phyloP scores from a whole-genome alignment of 1,139 yeast genomes.

The Pichia sp. region DNA sequence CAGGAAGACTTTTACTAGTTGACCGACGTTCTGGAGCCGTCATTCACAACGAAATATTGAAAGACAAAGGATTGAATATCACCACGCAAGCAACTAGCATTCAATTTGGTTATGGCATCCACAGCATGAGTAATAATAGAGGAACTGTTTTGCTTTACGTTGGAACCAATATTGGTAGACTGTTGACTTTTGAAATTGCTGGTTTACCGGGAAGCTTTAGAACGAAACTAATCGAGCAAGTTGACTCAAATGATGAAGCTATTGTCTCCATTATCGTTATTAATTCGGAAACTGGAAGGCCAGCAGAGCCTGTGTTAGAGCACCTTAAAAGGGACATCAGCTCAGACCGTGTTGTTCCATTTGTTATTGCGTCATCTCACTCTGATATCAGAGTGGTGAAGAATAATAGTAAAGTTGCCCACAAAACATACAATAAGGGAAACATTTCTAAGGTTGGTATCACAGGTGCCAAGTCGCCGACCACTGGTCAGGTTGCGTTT shows the following conservation, averaged over 20 bases:
- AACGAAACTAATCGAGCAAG: constrained; percentile 47
- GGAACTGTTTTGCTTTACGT: constrained; percentile 67
- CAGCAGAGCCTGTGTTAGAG: constrained; percentile 57
- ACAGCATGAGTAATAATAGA: constrained; percentile 46
- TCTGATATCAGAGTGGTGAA: constrained; percentile 60
- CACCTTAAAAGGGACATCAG: constrained; percentile 36
- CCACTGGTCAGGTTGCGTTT: constrained; percentile 22
- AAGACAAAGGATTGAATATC: constrained; percentile 30
- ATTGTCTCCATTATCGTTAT: constrained; percentile 54
- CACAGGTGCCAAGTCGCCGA: constrained; percentile 31
- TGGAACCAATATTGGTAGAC: constrained; percentile 77
- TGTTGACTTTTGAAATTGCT: constrained; percentile 57
- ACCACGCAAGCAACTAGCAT: constrained; percentile 46
- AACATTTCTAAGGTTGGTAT: constrained; percentile 57
- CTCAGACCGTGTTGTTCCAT: constrained; percentile 39
- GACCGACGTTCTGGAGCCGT: constrained; percentile 86
- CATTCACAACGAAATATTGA: constrained; percentile 45
- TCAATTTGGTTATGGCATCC: constrained; percentile 63
- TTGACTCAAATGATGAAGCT: constrained; percentile 42
- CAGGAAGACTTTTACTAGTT: constrained; percentile 68
- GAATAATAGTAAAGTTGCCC: constrained; percentile 56
- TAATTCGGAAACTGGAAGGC: constrained; percentile 49
- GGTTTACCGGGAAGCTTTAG: constrained; percentile 69
- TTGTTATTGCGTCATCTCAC: constrained; percentile 49
- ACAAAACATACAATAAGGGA: constrained; percentile 37